These are phyloP conservation scores for Macrotyloma uniflorum DNA, from an alignment of 306 rosid species.

Conservation along the genomic window DNA sequence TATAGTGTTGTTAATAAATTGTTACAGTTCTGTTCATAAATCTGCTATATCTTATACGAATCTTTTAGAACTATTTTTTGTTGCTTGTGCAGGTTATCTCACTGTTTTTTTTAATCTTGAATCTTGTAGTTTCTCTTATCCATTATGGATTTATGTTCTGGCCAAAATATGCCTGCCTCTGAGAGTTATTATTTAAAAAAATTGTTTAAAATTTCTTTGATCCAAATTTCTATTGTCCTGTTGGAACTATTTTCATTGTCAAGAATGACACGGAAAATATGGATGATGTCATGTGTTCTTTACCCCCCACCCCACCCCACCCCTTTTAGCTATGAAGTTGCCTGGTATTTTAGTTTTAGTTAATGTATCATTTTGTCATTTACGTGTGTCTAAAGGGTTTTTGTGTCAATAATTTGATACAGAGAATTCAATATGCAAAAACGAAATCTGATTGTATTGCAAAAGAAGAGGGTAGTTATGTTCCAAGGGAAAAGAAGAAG, in stretches of 20 bases:
- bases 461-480: conserved; percentile 91
- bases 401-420: conserved; percentile 42
- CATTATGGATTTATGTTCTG: conserved; percentile 1
- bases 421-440: conserved; percentile 97
- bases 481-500: conserved; percentile 97
- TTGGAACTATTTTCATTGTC: conserved; percentile 17
- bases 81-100: background rate
- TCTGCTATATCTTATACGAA: background rate
- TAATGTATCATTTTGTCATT: background rate
- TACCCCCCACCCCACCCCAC: too few species aligned
- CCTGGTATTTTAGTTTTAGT: conserved; percentile 27
- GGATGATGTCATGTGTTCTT: background rate
- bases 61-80: background rate
- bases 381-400: conserved; percentile 18
- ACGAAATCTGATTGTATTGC: conserved; percentile 94
- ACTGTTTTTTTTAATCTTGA: background rate
- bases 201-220: background rate
- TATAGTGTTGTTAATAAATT: conserved; percentile 35
- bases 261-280: background rate
- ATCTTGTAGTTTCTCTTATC: conserved; percentile 16
- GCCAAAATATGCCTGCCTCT: background rate
- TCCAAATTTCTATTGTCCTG: background rate
- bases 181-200: background rate
- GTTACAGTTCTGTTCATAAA: conserved; percentile 16
- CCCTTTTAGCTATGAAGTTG: background rate